phyloP scores from a whole-genome alignment of 2,329 filamentous ascomycete species.

The Claviceps pazoutovae region DNA sequence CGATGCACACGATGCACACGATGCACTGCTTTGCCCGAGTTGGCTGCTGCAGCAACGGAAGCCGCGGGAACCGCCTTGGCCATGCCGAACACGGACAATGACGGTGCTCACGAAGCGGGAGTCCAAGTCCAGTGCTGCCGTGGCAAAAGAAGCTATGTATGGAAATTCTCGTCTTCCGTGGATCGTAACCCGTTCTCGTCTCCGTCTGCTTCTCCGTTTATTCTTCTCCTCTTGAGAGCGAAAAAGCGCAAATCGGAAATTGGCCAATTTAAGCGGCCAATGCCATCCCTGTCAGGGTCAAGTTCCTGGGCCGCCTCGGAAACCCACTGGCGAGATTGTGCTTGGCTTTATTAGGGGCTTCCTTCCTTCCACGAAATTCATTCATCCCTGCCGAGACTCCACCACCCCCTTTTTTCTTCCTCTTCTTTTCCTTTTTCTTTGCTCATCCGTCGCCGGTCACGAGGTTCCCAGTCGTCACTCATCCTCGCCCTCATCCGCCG shows the following conservation, averaged over 20 bases:
- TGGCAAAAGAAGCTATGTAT: no score
- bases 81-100: no score
- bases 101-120: no score
- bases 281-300: constrained; percentile 1
- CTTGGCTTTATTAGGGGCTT: background rate
- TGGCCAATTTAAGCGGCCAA: constrained; percentile 11
- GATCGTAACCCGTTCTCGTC: background rate
- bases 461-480: no score
- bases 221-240: background rate
- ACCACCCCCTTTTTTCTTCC: background rate
- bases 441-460: no score
- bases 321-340: constrained; percentile 8
- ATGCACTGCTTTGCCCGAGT: no score
- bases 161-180: no score
- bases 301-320: constrained; percentile 7
- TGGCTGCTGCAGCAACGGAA: no score
- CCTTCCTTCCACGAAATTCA: background rate
- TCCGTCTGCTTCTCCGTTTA: background rate
- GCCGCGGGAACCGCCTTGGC: no score
- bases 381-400: background rate
- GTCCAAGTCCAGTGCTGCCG: no score
- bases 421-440: background rate
- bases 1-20: background rate
- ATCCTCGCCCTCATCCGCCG: no score
- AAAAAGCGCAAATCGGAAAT: constrained; percentile 8